Conservation (phyloP, 352 stramenopile genomes). For the Blastocystis sp. region DNA sequence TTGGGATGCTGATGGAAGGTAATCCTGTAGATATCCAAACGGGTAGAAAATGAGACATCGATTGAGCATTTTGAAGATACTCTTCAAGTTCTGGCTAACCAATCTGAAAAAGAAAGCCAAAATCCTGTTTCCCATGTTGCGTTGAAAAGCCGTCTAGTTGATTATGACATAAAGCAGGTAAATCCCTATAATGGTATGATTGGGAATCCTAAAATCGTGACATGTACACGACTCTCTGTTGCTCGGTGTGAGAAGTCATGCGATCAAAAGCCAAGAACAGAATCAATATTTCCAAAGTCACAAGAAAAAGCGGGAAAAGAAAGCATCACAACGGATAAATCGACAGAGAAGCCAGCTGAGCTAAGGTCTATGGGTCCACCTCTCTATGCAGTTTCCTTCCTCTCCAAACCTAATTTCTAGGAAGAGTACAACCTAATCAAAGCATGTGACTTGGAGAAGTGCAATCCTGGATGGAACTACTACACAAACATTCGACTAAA, state of each 20-base stretch:
- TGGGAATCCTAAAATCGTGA: neutral
- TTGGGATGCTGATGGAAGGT: neutral
- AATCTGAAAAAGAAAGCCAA: neutral
- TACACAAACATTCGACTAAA: neutral
- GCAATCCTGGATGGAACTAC: neutral
- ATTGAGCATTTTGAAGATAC: neutral
- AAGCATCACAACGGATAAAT: no score
- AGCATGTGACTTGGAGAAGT: neutral
- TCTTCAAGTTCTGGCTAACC: neutral
- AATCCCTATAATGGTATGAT: slow-evolving; percentile 22
- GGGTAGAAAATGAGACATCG: neutral
- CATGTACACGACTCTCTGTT: neutral
- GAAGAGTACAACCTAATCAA: neutral
- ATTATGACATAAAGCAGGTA: neutral
- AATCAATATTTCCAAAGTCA: no score
- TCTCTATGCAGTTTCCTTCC: no score
- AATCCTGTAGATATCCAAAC: neutral
- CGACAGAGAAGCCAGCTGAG: no score
- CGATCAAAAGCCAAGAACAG: no score
- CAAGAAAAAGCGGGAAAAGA: no score
- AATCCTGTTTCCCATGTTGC: neutral
- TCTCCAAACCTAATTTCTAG: neutral
- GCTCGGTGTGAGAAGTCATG: neutral
- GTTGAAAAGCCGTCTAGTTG: neutral
- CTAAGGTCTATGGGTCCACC: no score